Percentiles rank a stretch among this genome's conserved stretches.
phyloP scores from a whole-genome alignment of 148 eudicot species.

The Diospyros lotus region DNA sequence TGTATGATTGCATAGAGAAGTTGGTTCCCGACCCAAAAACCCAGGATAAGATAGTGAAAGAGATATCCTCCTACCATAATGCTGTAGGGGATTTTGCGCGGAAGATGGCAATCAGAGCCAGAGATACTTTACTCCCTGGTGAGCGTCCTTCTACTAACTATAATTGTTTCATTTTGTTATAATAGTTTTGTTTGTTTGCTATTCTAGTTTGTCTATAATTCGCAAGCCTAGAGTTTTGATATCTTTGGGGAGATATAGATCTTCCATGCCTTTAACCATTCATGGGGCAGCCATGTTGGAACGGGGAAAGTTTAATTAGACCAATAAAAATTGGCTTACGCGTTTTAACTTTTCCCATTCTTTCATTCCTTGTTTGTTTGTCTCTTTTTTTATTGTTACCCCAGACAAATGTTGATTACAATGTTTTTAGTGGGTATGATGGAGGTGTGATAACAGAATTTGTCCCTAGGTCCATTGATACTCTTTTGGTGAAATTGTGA shows the following conservation, averaged over 20 bases:
- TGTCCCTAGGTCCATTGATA: not conserved
- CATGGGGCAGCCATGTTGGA: not conserved
- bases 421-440: not conserved
- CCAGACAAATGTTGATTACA: not conserved
- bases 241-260: not conserved
- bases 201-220: not conserved
- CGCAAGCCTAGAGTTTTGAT: not conserved
- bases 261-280: not conserved
- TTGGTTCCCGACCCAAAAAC: constrained; percentile 67
- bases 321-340: not conserved
- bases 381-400: not conserved
- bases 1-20: constrained; percentile 81
- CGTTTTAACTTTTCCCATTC: not conserved
- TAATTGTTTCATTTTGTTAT: not conserved
- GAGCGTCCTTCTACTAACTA: constrained; percentile 20
- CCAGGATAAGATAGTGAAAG: constrained; percentile 81
- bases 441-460: not conserved
- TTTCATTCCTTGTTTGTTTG: not conserved
- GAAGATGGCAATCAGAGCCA: constrained; percentile 79
- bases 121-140: constrained; percentile 72
- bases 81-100: constrained; percentile 86
- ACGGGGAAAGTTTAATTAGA: not conserved
- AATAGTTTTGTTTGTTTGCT: constrained; percentile 6
- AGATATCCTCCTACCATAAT: constrained; percentile 55
- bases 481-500: not conserved